Base-by-base conservation (phyloP, 2,329 filamentous ascomycete species). In the Pyrenophora tritici-repentis region DNA sequence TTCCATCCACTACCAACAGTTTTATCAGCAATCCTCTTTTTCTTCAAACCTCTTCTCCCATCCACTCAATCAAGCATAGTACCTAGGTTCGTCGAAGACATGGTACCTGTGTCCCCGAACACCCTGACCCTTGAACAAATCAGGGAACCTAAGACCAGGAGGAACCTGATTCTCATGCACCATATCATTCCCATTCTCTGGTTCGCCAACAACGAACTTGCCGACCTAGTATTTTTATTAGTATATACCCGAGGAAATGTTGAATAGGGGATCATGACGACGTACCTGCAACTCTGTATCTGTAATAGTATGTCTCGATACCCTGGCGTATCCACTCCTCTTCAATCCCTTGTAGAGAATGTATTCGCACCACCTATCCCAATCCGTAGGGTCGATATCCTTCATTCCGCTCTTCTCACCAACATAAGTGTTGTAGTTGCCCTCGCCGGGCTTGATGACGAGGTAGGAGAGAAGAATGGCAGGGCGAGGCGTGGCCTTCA, bases 301-400 rank as follows among this genome's bases (percentile, higher is more conserved):
- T 10, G 94, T 99, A 63, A 99, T 97, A 1, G 90, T 95, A 63
- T 87, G 86, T 63, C 94, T 83, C 65, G 88, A 93, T 44, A 99
- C 87, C 46, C 94, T 81, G 3, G 94, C 94, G 72, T 99, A 99
- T 1, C 91, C 93, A 0, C 89, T 87, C 55, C 93, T 83, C 75
- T 86, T 87, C 56, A 99, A 76, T 10, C 86, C 86, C 80, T 97
- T 97, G 81, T 91, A 99, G 20, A 99, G 78, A 60, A 99, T 97
- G 75, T 99, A 99, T 78, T 99, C 93, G 78, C 94, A 99, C 94
- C 94, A 99, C 47, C 94, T 82, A 73, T 99, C 94, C 91, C 91
- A 96, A 72, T 99, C 94, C 3, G 81, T 86, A 0, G 87, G 84
- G 68, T 99, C 94, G 42, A 99, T 94, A 68, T 99, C 94, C 67